Evolutionary conservation across 1,284 basidiomycete species (phyloP).

Genomic region (Microbotryomycetes sp.): DNA sequence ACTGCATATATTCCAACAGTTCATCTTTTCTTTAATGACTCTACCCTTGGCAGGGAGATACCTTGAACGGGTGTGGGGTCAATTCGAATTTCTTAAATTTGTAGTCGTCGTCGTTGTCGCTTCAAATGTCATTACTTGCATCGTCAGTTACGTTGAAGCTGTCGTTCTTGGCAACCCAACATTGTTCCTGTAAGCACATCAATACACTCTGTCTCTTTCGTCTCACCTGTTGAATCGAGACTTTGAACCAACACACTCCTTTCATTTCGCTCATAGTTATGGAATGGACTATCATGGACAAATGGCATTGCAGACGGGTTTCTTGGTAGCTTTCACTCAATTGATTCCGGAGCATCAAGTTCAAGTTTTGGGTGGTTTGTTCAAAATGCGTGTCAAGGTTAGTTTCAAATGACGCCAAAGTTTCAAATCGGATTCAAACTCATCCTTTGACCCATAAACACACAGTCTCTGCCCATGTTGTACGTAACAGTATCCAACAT

Average conservation of each 20-base stretch:
- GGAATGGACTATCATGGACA: conserved; percentile 85
- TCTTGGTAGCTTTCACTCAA: conserved; percentile 94
- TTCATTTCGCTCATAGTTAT: conserved; percentile 51
- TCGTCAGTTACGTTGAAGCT: conserved; percentile 74
- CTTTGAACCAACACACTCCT: not conserved
- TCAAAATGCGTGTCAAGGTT: conserved; percentile 86
- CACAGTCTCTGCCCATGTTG: conserved; percentile 82
- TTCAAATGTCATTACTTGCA: conserved; percentile 80
- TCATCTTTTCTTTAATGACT: conserved; percentile 66
- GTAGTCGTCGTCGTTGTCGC: conserved; percentile 68
- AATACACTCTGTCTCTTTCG: not conserved
- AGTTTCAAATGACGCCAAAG: conserved; percentile 5
- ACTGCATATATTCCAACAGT: conserved; percentile 48
- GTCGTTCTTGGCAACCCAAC: conserved; percentile 58
- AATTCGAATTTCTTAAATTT: conserved; percentile 78
- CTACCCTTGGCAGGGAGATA: conserved; percentile 80
- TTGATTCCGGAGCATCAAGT: conserved; percentile 96
- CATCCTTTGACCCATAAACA: conserved; percentile 5
- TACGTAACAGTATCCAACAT: conserved; percentile 88
- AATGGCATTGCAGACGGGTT: conserved; percentile 80
- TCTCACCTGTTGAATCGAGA: conserved; percentile 3
- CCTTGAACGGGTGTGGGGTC: conserved; percentile 88
- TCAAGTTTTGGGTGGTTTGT: conserved; percentile 68
- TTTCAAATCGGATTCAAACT: not conserved
- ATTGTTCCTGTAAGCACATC: conserved; percentile 57